Conservation (phyloP, 2,329 filamentous ascomycete species). For the Ceratocystis cacaofunesta region DNA sequence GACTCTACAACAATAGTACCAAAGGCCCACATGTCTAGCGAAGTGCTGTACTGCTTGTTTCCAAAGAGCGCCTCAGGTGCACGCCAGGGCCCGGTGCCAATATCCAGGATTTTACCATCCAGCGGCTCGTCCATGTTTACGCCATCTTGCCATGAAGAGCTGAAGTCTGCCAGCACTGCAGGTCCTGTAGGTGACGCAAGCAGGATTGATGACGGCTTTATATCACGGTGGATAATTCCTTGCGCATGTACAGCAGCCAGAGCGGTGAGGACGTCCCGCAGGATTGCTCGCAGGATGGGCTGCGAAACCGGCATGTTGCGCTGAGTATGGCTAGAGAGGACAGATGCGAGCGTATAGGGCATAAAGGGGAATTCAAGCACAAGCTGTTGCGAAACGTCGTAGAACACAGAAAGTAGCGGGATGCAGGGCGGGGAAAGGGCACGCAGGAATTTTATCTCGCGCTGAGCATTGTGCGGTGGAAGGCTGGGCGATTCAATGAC, state of each 20-base stretch:
- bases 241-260: conserved; percentile 55
- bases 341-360: conserved; percentile 52
- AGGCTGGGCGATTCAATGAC: conserved; percentile 62
- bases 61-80: conserved; percentile 86
- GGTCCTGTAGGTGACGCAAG: conserved; percentile 52
- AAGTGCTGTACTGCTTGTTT: conserved; percentile 51
- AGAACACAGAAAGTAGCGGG: conserved; percentile 56
- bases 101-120: conserved; percentile 68
- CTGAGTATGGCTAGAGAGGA: conserved; percentile 35
- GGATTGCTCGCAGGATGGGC: conserved; percentile 31
- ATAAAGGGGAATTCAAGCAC: conserved; percentile 78
- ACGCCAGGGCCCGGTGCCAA: conserved; percentile 84
- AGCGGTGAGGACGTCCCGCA: conserved; percentile 52
- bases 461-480: conserved; percentile 67
- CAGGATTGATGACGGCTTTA: conserved; percentile 85
- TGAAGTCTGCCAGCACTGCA: conserved; percentile 78
- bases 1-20: conserved; percentile 75
- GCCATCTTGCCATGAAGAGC: conserved; percentile 55
- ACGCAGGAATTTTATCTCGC: conserved; percentile 62
- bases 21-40: conserved; percentile 78
- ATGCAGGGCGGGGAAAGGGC: conserved; percentile 44
- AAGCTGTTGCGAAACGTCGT: conserved; percentile 53
- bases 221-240: conserved; percentile 78
- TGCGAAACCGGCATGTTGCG: conserved; percentile 17
- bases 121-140: conserved; percentile 48